A percentile compares a stretch with the other conserved stretches of the same genome.
Evolutionary conservation across 2,329 filamentous ascomycete genomes (phyloP).

Genomic region (Hymenoscyphus scutula): DNA sequence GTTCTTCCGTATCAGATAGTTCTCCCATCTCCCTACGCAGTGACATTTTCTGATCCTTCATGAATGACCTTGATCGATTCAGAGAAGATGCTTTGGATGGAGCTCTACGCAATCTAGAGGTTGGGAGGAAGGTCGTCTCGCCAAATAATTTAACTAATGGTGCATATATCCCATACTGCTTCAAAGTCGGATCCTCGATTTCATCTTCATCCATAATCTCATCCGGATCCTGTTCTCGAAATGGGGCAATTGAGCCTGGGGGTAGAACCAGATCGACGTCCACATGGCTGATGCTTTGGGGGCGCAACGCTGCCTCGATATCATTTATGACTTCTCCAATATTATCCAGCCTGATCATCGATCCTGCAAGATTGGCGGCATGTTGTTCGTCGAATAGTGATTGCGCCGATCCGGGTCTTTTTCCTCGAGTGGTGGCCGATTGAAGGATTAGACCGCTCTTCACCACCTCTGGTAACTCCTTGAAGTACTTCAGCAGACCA

Average conservation of each 20-base stretch:
- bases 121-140: conserved; percentile 82
- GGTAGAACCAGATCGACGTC: conserved; percentile 88
- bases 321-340: conserved; percentile 68
- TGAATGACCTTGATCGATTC: conserved; percentile 74
- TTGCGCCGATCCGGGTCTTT: conserved; percentile 58
- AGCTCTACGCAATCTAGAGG: conserved; percentile 76
- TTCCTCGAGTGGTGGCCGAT: conserved; percentile 42
- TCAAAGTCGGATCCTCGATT: conserved; percentile 59
- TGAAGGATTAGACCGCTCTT: conserved; percentile 66
- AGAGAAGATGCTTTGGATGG: conserved; percentile 82
- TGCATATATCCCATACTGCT: conserved; percentile 75
- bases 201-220: conserved; percentile 63
- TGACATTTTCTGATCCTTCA: conserved; percentile 77
- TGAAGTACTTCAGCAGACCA: conserved; percentile 90
- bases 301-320: conserved; percentile 72
- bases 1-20: conserved; percentile 87
- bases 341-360: conserved; percentile 80
- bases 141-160: conserved; percentile 77
- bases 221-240: conserved; percentile 59
- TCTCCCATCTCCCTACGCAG: conserved; percentile 87
- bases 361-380: conserved; percentile 83
- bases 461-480: conserved; percentile 74
- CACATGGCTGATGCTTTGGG: conserved; percentile 79
- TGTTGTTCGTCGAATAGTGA: conserved; percentile 85
- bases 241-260: conserved; percentile 65